Evolutionary conservation across 176 grass and related monocot species (phyloP).

Genomic region (Eleusine coracana): DNA sequence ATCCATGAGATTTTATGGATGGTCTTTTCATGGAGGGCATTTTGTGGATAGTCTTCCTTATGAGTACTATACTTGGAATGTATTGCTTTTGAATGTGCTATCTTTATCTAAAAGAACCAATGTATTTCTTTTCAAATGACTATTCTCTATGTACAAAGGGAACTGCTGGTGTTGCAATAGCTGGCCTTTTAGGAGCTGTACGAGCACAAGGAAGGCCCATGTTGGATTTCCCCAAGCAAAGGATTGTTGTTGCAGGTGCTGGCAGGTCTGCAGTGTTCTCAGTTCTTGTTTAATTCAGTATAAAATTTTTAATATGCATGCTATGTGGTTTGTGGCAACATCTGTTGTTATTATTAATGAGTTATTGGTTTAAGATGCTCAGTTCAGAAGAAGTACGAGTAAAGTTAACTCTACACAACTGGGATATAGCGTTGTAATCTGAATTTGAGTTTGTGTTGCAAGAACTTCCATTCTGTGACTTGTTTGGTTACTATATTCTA

Average conservation of each 20-base stretch:
- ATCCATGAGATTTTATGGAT: neutral
- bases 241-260: slow-evolving; percentile 96
- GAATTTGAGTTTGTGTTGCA: neutral
- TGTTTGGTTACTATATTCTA: neutral
- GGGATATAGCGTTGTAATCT: neutral
- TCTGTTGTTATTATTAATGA: neutral
- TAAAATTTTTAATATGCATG: slow-evolving; percentile 17
- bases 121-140: slow-evolving; percentile 26
- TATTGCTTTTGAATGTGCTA: neutral
- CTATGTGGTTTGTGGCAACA: neutral
- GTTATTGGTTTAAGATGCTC: neutral
- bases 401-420: neutral
- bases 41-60: neutral
- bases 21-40: neutral
- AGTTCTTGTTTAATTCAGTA: slow-evolving; percentile 12
- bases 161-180: slow-evolving; percentile 99
- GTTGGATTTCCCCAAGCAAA: slow-evolving; percentile 99
- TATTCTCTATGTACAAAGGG: slow-evolving; percentile 64
- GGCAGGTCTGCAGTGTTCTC: slow-evolving; percentile 61
- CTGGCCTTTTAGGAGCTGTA: slow-evolving; percentile 96
- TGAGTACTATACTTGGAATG: neutral
- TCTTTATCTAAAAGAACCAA: slow-evolving; percentile 10
- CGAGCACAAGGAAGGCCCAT: slow-evolving; percentile 94
- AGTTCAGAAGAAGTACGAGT: slow-evolving; percentile 8
- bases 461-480: neutral